Base-by-base conservation (phyloP, 1,284 basidiomycete species). In the Irpex sp. region DNA sequence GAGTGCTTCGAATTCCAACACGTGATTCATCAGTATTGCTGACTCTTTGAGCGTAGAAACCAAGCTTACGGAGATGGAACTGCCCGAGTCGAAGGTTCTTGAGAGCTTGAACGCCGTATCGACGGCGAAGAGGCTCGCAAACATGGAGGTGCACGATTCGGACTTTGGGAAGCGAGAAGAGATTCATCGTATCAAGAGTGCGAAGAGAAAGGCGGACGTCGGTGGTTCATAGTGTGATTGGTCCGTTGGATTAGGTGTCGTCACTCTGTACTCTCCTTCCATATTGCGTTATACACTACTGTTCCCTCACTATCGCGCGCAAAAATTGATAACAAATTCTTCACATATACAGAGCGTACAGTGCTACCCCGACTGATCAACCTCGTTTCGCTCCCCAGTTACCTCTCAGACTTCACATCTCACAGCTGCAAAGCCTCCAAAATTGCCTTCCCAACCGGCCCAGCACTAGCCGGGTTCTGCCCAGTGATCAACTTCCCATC, bases 71-170 rank as follows among this genome's bases (percentile, higher is more conserved):
- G 90, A 93, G 70, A 84, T 95, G 78, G 78, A 76, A 6, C 72
- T 97, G 37, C 86, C 91, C 0, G 97, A 99, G 74, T 85, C 82
- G 17, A 83, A 84, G 65, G 95, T 98, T 4, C 78, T 99, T 64
- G 92, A 95, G 68, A 86, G 90, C 65, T 78, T 99, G 59, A 98
- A 97, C 74, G 78, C 79, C 15, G 95, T 99, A 8, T 92, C 93
- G 5, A 93, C 93, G 0, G 97, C 97, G 0, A 96, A 98, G 76
- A 84, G 97, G 35, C 79, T 98, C 39, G 97, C 97, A 0, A 93
- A 89, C 59, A 97, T 98, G 94, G 92, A 94, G 76, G 81, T 99
- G 68, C 92, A 97, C 70, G 94, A 96, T 70, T 92, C 92, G 15
- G 85, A 90, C 63, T 98, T 98, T 76, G 97, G 96, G 26, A 87